Percentiles rank a stretch among this genome's conserved stretches.
Evolutionary conservation across 225 moss, liverwort and hornwort species (phyloP).

Genomic region (Pleurozium schreberi): DNA sequence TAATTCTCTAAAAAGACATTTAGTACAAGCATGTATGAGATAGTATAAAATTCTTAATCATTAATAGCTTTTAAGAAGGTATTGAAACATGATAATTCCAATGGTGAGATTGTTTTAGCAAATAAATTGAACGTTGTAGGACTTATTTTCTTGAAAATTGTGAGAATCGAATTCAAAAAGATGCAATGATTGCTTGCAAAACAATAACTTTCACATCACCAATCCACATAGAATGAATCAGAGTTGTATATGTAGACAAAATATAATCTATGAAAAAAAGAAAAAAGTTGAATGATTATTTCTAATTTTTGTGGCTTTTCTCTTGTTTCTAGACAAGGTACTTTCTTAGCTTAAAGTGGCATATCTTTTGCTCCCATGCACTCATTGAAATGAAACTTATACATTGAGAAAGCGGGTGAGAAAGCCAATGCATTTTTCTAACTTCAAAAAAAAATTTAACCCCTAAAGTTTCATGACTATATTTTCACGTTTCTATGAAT

Average conservation of each 20-base stretch:
- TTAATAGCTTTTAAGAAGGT: background rate
- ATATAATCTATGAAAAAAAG: background rate
- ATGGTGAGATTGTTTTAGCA: background rate
- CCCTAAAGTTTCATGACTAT: too few relatives aligned
- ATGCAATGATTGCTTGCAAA: background rate
- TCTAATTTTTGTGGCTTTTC: fast-evolving
- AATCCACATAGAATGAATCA: background rate
- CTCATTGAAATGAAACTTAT: background rate
- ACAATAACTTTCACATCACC: background rate
- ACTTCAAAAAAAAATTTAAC: background rate
- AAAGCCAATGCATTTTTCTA: background rate
- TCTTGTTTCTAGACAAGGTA: fast-evolving
- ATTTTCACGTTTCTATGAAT: too few relatives aligned
- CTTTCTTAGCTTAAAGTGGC: fast-evolving
- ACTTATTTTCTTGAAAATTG: background rate
- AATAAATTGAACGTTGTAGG: background rate
- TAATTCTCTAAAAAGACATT: too few relatives aligned
- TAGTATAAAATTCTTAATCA: background rate
- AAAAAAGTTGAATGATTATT: too few relatives aligned
- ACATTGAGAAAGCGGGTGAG: fast-evolving
- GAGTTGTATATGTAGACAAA: background rate
- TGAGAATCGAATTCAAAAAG: background rate
- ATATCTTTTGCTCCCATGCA: fast-evolving
- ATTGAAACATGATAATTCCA: background rate
- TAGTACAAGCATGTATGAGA: fast-evolving